Evolutionary conservation across 345 rosid species (phyloP).

Genomic region (Brassica nigra): DNA sequence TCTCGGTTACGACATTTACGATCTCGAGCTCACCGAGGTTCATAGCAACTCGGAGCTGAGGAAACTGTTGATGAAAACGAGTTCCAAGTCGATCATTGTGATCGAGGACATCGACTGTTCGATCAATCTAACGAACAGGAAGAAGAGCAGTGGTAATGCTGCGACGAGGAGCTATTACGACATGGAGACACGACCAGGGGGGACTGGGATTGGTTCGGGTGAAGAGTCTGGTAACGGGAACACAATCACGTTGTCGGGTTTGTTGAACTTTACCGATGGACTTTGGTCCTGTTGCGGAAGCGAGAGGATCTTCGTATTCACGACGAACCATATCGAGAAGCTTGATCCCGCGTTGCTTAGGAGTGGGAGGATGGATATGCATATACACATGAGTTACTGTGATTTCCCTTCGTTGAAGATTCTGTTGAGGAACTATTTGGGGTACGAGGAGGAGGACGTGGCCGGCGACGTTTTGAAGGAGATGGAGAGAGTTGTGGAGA

Average conservation of each 20-base stretch:
- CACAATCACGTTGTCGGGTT: conserved; percentile 82
- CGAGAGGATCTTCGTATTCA: conserved; percentile 92
- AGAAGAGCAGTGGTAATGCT: conserved; percentile 8
- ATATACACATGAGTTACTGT: conserved; percentile 79
- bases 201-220: conserved; percentile 38
- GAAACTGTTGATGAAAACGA: conserved; percentile 84
- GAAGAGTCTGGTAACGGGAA: conserved; percentile 49
- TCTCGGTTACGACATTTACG: conserved; percentile 89
- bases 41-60: conserved; percentile 85
- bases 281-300: conserved; percentile 98
- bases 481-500: conserved; percentile 52
- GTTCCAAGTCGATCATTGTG: conserved; percentile 87
- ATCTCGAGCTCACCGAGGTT: conserved; percentile 93
- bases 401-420: conserved; percentile 70
- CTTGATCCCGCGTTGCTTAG: conserved; percentile 90
- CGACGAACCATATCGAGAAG: conserved; percentile 89
- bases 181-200: conserved; percentile 50
- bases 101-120: conserved; percentile 96
- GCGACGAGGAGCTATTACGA: conserved; percentile 46
- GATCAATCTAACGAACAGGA: conserved; percentile 65
- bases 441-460: conserved; percentile 44
- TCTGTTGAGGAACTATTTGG: conserved; percentile 68
- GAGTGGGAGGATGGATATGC: conserved; percentile 98
- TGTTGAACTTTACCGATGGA: conserved; percentile 93
- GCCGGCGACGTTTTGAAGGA: conserved; percentile 42